Base-by-base conservation (phyloP, 2,329 filamentous ascomycete genomes). In the Celoporthe dispersa region DNA sequence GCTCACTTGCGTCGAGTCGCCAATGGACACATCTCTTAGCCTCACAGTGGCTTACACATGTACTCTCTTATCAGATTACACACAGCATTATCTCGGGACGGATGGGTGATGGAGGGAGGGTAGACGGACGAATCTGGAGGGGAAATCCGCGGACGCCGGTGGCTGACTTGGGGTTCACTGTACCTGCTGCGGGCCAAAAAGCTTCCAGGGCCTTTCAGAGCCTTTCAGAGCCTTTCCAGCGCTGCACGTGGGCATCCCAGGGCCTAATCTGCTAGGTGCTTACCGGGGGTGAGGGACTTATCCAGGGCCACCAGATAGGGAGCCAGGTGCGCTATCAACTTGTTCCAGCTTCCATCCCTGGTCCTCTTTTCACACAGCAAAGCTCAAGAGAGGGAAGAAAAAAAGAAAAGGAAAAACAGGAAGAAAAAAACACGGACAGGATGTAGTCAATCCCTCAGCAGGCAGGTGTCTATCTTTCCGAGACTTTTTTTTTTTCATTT, bases 361-460 rank as follows among this genome's bases (percentile, higher is more conserved):
- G 19, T 44, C 62, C n/a, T n/a, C 25, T 9, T 31, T 19, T 19
- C 41, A 22, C 35, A 3, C 33, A 28, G n/a, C 39, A 31, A 19
- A n/a, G 44, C 25, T 48, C 9, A 22, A 44, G 3, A 31, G 25
- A 68, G 31, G 22, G 39, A 51, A 22, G 2, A 35, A 11, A 37
- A 28, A 53, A 51, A 39, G 14, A 66, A 51, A 28, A 48, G 41
- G 28, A 28, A 33, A 25, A 37, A 37, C 31, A 48, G n/a, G n/a
- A n/a, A n/a, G n/a, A 53, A 39, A 28, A 33, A 25, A 37, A 37
- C 31, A 48, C 37, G 28, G 28, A n/a, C 33, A 55, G 14, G 44
- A 71, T 65, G 53, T 53, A 39, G 14, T 44, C 55, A 70, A 3
- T 37, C 53, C n/a, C 11, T n/a, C 19, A 66, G 51, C 53, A 44